Base-by-base conservation (phyloP, 164 flowering plant species). In the Litsea cubeba region DNA sequence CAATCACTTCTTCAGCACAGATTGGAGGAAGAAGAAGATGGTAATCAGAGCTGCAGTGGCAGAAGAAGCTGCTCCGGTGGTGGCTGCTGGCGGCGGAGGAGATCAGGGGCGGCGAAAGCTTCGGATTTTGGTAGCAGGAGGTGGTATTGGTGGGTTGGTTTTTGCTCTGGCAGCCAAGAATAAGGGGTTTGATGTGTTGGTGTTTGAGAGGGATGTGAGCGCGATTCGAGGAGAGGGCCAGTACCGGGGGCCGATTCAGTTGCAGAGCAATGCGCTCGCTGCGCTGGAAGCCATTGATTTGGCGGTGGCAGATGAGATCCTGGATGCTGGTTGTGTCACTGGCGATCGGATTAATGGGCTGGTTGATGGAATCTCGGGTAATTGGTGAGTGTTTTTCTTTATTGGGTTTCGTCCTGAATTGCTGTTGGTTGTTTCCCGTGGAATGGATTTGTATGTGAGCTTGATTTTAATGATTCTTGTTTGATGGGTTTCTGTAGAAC, bases 141-240 rank as follows among this genome's bases (percentile, higher is more conserved):
- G 97, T 40, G 99, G 99, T 71, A 96, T 96, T 50, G 98, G 99
- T 2, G 99, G 98, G 62, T 74, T 96, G 75, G 98, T 96, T 22
- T 85, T 93, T 12, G 98, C 98, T 0, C 70, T 95, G 80, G 99
- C 98, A 12, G 97, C 97, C 3, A 91, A 86, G 82, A 87, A 75
- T 74, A 91, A 87, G 63, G 99, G 98, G 40, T 93, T 95, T 80
- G 96, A 93, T 26, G 99, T 95, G 50, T 32, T 90, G 81, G 99
- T 96, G 72, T 91, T 96, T 79, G 99, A 96, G 93, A 92, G 72
- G 85, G 99, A 96, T 76, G 30, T 91, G 81, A 96, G 97, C 76
- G 97, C 99, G 1, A 83, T 93, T 23, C 86, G 99, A 82, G 99
- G 99, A 4, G 99, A 96, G 69, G 99, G 99, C 8, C 87, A 92